A percentile compares a stretch with the other conserved stretches of the same genome.
phyloP scores from a whole-genome alignment of 768 basidiomycete species.

The Xanthoconium stramineum region DNA sequence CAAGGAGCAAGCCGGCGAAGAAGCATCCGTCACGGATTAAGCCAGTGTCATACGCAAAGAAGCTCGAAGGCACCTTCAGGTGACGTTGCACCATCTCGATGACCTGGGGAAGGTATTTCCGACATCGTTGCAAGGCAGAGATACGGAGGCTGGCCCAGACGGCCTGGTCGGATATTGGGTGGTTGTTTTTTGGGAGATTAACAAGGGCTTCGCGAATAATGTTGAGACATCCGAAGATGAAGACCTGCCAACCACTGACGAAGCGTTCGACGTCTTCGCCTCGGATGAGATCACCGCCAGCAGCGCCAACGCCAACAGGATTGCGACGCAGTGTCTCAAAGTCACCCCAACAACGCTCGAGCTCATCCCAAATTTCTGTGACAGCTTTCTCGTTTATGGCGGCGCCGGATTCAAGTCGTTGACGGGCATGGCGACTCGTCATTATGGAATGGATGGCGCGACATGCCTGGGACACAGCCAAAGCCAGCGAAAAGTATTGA shows the following conservation, averaged over 20 bases:
- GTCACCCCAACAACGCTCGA: constrained; percentile 82
- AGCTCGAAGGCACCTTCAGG: constrained; percentile 38
- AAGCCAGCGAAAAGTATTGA: constrained; percentile 63
- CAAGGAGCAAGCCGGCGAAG: constrained; percentile 78
- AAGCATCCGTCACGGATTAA: constrained; percentile 88
- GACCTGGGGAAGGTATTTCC: constrained; percentile 47
- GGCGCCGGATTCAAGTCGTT: constrained; percentile 47
- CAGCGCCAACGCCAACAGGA: constrained; percentile 39
- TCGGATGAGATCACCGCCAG: constrained; percentile 34
- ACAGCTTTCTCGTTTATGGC: constrained; percentile 61
- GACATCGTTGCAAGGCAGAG: constrained; percentile 48
- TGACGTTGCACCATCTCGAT: constrained; percentile 52
- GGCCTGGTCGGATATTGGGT: constrained; percentile 44
- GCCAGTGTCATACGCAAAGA: constrained; percentile 85
- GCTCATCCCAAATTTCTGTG: constrained; percentile 78
- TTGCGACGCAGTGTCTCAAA: constrained; percentile 62
- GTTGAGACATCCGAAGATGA: constrained; percentile 90
- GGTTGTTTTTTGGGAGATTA: constrained; percentile 40
- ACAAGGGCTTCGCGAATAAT: constrained; percentile 76
- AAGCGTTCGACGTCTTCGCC: constrained; percentile 61
- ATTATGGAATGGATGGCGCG: constrained; percentile 73
- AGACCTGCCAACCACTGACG: constrained; percentile 87
- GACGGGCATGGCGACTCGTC: constrained; percentile 75
- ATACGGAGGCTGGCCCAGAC: constrained; percentile 44
- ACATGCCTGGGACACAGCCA: constrained; percentile 74